Evolutionary conservation across 805 yeast species (phyloP).

Genomic region (Saccharomycopsis fodiens): DNA sequence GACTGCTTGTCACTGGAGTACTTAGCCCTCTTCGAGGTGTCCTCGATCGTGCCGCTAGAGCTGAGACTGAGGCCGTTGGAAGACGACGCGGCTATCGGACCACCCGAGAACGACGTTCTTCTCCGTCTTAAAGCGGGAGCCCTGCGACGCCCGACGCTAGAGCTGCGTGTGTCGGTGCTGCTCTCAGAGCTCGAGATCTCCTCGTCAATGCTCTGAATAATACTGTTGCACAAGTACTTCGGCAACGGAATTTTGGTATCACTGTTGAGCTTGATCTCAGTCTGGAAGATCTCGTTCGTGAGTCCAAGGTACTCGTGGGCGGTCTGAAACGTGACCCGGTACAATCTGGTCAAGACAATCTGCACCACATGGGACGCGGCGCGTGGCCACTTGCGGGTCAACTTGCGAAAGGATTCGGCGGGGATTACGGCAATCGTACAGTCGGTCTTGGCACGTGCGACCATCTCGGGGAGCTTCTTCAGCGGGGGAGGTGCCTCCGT

Average conservation of each 20-base stretch:
- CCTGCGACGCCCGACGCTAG: no score
- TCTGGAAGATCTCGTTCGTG: slow-evolving; percentile 70
- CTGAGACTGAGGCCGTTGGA: background rate
- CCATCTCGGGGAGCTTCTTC: slow-evolving; percentile 32
- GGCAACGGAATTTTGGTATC: slow-evolving; percentile 46
- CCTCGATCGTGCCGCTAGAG: background rate
- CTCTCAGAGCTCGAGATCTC: background rate
- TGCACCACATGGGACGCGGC: slow-evolving; percentile 93
- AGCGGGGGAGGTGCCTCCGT: slow-evolving; percentile 5
- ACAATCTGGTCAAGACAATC: slow-evolving; percentile 78
- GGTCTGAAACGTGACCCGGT: slow-evolving; percentile 86
- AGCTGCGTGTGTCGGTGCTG: background rate
- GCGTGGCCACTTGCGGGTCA: slow-evolving; percentile 70
- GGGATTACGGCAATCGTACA: slow-evolving; percentile 94
- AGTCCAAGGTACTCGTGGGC: slow-evolving; percentile 82
- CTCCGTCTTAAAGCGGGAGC: background rate
- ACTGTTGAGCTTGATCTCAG: slow-evolving; percentile 62
- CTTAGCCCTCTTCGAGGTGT: background rate
- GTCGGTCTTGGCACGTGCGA: slow-evolving; percentile 66
- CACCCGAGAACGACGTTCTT: background rate
- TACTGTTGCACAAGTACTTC: slow-evolving; percentile 50
- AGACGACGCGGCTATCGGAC: background rate
- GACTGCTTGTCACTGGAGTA: slow-evolving; percentile 24
- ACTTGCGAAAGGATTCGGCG: slow-evolving; percentile 64
- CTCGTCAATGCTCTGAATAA: slow-evolving; percentile 36